Evolutionary conservation across 805 yeast species (phyloP).

Genomic region (Ogataea parapolymorpha): DNA sequence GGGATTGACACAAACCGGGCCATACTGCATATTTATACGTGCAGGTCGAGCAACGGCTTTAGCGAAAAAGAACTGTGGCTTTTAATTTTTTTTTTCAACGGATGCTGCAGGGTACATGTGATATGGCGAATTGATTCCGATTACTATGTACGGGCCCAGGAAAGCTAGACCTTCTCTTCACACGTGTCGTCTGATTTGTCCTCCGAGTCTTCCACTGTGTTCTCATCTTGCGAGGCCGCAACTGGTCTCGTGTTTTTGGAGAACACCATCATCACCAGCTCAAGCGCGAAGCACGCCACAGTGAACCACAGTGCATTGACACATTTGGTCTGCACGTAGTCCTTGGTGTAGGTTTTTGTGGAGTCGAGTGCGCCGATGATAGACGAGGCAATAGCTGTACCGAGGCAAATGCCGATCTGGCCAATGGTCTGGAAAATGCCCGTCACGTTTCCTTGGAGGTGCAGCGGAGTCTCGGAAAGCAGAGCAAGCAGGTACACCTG

Average conservation of each 20-base stretch:
- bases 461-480: constrained; percentile 3
- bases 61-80: neutral
- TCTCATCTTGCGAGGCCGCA: neutral
- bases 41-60: neutral
- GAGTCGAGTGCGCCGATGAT: constrained; percentile 3
- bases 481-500: constrained; percentile 1
- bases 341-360: neutral
- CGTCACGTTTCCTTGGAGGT: constrained; percentile 5
- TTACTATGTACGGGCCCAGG: neutral
- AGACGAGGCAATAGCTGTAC: constrained; percentile 2
- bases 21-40: neutral
- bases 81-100: neutral
- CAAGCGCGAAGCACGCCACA: constrained; percentile 2
- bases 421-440: constrained; percentile 9
- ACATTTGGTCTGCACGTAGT: constrained; percentile 1
- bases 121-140: neutral
- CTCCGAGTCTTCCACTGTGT: neutral
- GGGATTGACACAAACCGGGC: neutral
- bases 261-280: constrained; percentile 1
- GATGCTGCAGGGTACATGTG: neutral
- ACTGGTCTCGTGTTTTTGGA: neutral
- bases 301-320: constrained; percentile 2
- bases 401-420: constrained; percentile 4
- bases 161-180: neutral
- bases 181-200: neutral